Percentiles rank a stretch among this genome's conserved stretches.
These are phyloP conservation scores for Boletus reticulatus DNA, from an alignment of 768 basidiomycete species.

Conservation along the genomic window DNA sequence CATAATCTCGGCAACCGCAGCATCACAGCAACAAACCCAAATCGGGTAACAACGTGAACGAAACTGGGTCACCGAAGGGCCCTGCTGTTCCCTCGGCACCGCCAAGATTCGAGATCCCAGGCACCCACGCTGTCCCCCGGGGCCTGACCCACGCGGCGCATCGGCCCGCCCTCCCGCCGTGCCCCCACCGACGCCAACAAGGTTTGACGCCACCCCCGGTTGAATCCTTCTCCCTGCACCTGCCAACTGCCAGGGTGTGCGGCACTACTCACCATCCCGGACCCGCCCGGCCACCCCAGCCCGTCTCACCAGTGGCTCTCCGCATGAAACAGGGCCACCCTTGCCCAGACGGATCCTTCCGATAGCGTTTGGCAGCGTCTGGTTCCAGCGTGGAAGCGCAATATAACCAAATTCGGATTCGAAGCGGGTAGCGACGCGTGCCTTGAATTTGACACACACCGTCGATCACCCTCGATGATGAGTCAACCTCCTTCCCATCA, in stretches of 20 bases:
- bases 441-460: slow-evolving; percentile 23
- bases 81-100: slow-evolving; percentile 38
- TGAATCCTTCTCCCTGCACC: slow-evolving; percentile 10
- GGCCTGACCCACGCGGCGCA: slow-evolving; percentile 7
- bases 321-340: slow-evolving; percentile 13
- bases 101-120: slow-evolving; percentile 43
- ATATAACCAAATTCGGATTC: slow-evolving; percentile 24
- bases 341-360: background rate
- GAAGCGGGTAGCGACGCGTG: slow-evolving; percentile 17
- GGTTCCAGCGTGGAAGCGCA: background rate
- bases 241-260: no score
- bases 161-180: slow-evolving; percentile 21
- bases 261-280: background rate
- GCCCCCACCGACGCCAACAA: slow-evolving; percentile 19
- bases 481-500: slow-evolving; percentile 6
- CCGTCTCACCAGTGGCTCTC: background rate
- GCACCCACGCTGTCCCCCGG: slow-evolving; percentile 24
- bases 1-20: slow-evolving; percentile 34
- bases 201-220: slow-evolving; percentile 19
- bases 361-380: background rate
- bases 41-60: slow-evolving; percentile 36
- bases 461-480: slow-evolving; percentile 31
- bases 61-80: slow-evolving; percentile 27
- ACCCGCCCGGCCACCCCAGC: slow-evolving; percentile 13
- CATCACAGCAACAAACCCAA: slow-evolving; percentile 31